Base-by-base conservation (phyloP, 257 asterid species). In the Hygrophila difformis region DNA sequence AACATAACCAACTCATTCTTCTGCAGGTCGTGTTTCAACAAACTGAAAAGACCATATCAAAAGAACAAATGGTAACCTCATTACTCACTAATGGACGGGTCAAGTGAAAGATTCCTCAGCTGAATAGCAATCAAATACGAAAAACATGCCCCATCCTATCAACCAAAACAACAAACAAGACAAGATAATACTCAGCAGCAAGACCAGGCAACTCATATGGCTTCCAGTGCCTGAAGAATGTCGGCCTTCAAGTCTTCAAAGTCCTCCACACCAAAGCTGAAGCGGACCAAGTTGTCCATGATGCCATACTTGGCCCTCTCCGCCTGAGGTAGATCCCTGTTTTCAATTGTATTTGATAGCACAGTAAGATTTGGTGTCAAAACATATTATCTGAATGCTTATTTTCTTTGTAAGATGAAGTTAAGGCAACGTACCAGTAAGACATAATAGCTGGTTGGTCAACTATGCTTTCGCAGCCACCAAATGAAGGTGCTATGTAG, bases 361-460 rank as follows among this genome's bases (percentile, higher is more conserved):
- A 43, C 22, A 16, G 15, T 2, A 44, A 16, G 13, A 18, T 3
- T 24, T 24, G n/a, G n/a, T n/a, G n/a, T n/a, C n/a, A n/a, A n/a
- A n/a, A n/a, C n/a, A n/a, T n/a, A n/a, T n/a, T n/a, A n/a, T n/a
- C n/a, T n/a, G n/a, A n/a, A n/a, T n/a, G n/a, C n/a, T n/a, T n/a
- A n/a, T n/a, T n/a, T n/a, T n/a, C n/a, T n/a, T n/a, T n/a, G n/a
- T n/a, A n/a, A n/a, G n/a, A n/a, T n/a, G n/a, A n/a, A n/a, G n/a
- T n/a, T n/a, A n/a, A n/a, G n/a, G n/a, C n/a, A 2, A 51, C 79
- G 36, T 65, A 87, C 97, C 94, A 87, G 45, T 87, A 87, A 44
- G 97, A 87, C 97, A 87, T 83, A 31, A 87, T 77, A 18, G 97
- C 94, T 13, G 97, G 97, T 67, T 78, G 97, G 40, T 87, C 93